A percentile compares a stretch with the other conserved stretches of the same genome.
phyloP scores from a whole-genome alignment of 2,329 filamentous ascomycete species.

The Ceratocystis variospora region DNA sequence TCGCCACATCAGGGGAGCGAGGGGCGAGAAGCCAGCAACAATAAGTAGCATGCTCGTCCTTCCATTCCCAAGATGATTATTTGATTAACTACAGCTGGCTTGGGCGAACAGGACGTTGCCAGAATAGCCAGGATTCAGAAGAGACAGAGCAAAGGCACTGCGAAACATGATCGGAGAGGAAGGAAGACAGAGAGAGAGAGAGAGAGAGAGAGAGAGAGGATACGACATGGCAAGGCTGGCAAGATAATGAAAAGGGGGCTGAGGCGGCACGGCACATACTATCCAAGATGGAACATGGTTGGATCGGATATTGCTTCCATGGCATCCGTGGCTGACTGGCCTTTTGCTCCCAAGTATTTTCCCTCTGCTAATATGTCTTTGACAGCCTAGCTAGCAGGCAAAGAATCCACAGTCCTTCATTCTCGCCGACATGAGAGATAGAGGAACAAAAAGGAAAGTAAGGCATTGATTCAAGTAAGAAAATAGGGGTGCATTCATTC shows the following conservation, averaged over 20 bases:
- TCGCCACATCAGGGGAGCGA: too few relatives aligned
- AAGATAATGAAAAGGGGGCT: neutral
- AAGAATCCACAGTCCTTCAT: neutral
- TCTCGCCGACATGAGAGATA: too few relatives aligned
- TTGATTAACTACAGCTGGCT: too few relatives aligned
- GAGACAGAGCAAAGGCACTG: neutral
- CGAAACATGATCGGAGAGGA: neutral
- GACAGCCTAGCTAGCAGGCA: neutral
- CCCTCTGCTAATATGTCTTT: neutral
- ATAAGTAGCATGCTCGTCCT: too few relatives aligned
- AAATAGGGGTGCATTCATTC: neutral
- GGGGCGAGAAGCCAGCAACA: too few relatives aligned
- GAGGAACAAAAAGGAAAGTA: neutral
- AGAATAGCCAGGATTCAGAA: neutral
- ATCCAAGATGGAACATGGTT: neutral
- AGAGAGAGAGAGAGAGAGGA: neutral
- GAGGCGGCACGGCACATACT: conserved; percentile 7
- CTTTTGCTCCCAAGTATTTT: neutral
- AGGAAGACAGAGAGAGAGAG: too few relatives aligned
- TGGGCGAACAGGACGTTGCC: neutral
- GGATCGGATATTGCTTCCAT: neutral
- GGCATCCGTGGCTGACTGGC: neutral
- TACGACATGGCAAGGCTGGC: neutral
- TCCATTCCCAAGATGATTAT: too few relatives aligned
- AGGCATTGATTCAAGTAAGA: neutral